Percentiles rank a stretch among this genome's conserved stretches.
phyloP scores from a whole-genome alignment of 192 early-diverging fungal species.

The Mortierella hygrophila region DNA sequence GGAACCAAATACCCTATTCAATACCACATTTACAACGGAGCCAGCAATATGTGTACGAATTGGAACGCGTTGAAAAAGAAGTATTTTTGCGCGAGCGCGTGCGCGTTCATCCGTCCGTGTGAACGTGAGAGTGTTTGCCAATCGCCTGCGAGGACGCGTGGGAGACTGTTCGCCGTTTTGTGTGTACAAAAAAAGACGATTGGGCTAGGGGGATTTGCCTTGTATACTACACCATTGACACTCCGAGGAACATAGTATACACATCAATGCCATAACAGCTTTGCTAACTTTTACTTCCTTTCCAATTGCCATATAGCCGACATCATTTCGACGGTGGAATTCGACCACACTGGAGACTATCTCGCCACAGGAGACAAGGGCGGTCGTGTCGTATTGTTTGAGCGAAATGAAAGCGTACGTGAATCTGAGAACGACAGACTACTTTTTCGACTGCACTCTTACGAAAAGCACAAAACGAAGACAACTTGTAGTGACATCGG shows the following conservation, averaged over 20 bases:
- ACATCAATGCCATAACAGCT: background rate
- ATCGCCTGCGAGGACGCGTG: background rate
- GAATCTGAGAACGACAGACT: background rate
- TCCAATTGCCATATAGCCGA: conserved; percentile 75
- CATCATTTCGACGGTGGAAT: conserved; percentile 99
- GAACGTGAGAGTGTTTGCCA: background rate
- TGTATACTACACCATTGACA: background rate
- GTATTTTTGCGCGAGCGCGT: background rate
- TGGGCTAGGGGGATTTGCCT: background rate
- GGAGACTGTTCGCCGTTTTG: background rate
- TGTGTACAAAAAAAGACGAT: background rate
- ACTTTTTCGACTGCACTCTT: background rate
- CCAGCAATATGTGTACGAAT: background rate
- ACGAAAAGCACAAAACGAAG: background rate
- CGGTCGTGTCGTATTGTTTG: conserved; percentile 98
- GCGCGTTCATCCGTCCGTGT: background rate
- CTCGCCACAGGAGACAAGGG: conserved; percentile 98
- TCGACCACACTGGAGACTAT: conserved; percentile 97
- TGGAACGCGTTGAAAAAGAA: background rate
- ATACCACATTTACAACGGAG: background rate
- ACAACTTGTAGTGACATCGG: conserved; percentile 3
- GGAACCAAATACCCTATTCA: no score
- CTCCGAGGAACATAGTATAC: background rate
- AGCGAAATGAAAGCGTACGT: conserved; percentile 95
- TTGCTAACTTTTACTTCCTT: background rate